Evolutionary conservation across 495 filamentous ascomycete species (phyloP).

Genomic region (Xylaria venustula): DNA sequence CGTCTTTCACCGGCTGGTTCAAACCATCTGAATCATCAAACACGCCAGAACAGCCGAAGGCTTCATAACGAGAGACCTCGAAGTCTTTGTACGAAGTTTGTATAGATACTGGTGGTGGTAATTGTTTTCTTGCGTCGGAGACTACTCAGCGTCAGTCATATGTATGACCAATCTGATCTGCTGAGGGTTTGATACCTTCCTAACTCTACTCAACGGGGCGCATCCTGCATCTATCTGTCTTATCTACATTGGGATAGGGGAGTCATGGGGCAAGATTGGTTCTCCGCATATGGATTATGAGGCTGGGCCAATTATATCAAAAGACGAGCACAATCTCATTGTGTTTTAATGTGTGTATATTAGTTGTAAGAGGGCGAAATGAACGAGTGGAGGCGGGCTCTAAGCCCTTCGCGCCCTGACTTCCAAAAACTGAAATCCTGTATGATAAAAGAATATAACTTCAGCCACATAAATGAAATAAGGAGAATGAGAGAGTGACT

Average conservation of each 20-base stretch:
- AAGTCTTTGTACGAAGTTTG: not conserved
- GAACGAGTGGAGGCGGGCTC: conserved; percentile 16
- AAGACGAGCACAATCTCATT: conserved; percentile 4
- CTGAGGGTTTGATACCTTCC: not conserved
- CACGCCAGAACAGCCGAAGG: conserved; percentile 8
- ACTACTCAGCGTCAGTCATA: not conserved
- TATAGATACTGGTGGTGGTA: conserved; percentile 2
- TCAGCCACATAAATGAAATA: not conserved
- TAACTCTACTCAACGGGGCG: conserved; percentile 13
- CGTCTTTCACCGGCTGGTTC: conserved; percentile 51
- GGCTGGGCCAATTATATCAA: conserved; percentile 6
- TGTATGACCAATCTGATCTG: not conserved
- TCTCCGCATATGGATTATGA: conserved; percentile 13
- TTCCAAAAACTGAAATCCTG: not conserved
- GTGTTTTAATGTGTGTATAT: conserved; percentile 30
- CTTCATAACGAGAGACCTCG: not conserved
- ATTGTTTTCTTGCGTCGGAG: conserved; percentile 5
- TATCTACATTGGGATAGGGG: conserved; percentile 1
- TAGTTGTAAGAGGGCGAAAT: conserved; percentile 13
- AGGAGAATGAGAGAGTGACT: not conserved
- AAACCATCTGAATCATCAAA: conserved; percentile 8
- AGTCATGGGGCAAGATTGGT: conserved; percentile 1
- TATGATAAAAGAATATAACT: not conserved
- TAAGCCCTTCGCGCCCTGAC: conserved; percentile 6
- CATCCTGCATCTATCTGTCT: not conserved